These are phyloP conservation scores for Wickerhamomyces mucosus DNA, from an alignment of 805 yeast genomes.

Conservation along the genomic window DNA sequence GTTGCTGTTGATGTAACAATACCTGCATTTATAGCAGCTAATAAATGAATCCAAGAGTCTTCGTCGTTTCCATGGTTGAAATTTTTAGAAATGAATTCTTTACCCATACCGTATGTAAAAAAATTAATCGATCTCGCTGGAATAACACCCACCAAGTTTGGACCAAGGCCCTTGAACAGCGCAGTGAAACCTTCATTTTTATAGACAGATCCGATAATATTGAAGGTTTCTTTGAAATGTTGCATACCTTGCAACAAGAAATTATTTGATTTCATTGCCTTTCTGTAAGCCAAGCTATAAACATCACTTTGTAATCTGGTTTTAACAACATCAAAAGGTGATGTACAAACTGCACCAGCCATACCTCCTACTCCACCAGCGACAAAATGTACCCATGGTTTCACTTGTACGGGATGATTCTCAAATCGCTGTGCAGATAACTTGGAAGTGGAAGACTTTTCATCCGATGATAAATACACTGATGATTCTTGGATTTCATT, in stretches of 20 bases:
- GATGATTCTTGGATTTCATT: constrained; percentile 49
- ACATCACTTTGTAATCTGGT: constrained; percentile 91
- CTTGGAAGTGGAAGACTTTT: constrained; percentile 48
- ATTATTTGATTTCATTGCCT: constrained; percentile 21
- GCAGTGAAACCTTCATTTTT: constrained; percentile 75
- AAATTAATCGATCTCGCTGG: constrained; percentile 97
- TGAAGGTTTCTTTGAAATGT: constrained; percentile 78
- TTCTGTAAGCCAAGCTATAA: constrained; percentile 45
- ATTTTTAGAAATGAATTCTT: constrained; percentile 56
- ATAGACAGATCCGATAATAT: constrained; percentile 62
- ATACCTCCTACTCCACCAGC: constrained; percentile 95
- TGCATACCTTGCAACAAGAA: constrained; percentile 38
- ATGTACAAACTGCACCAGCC: constrained; percentile 92
- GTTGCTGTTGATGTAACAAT: constrained; percentile 92
- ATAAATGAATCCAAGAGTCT: constrained; percentile 74
- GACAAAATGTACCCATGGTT: constrained; percentile 71
- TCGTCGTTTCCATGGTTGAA: constrained; percentile 64
- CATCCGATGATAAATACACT: constrained; percentile 64
- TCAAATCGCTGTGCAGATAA: constrained; percentile 17
- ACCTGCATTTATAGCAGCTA: constrained; percentile 88
- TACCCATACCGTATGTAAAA: constrained; percentile 92
- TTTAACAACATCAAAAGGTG: constrained; percentile 94
- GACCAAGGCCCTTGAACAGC: constrained; percentile 90
- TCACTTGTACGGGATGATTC: constrained; percentile 21
- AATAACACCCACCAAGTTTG: constrained; percentile 92